Evolutionary conservation across 257 asterid species (phyloP).

Genomic region (Nicotiana otophora): DNA sequence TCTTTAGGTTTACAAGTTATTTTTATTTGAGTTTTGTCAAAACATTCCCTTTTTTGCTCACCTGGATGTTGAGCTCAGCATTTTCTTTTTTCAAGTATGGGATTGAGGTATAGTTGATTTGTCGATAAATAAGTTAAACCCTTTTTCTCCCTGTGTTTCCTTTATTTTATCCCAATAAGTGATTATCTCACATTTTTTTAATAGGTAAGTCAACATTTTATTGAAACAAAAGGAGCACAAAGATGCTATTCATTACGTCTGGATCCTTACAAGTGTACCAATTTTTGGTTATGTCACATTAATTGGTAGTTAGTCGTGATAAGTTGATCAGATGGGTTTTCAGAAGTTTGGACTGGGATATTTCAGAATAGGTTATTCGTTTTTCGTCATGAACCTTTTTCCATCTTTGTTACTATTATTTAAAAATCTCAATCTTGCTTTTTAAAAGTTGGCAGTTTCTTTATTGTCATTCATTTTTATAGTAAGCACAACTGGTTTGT

Average conservation of each 20-base stretch:
- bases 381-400: not conserved
- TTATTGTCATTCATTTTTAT: not conserved
- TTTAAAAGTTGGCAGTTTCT: not conserved
- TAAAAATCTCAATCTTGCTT: not conserved
- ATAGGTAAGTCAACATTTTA: not conserved
- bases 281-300: slow-evolving; percentile 1
- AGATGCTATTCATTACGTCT: not conserved
- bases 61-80: not conserved
- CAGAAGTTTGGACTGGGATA: slow-evolving; percentile 7
- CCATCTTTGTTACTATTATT: not conserved
- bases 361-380: slow-evolving; percentile 2
- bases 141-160: not conserved
- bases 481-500: slow-evolving; percentile 2
- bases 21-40: not conserved
- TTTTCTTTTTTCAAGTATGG: not conserved
- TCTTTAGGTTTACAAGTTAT: not conserved
- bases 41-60: not conserved
- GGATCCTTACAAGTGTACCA: not conserved
- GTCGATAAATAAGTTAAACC: not conserved
- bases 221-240: not conserved
- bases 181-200: not conserved
- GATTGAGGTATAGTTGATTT: not conserved
- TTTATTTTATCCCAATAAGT: not conserved
- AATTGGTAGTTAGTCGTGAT: slow-evolving; percentile 10
- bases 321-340: slow-evolving; percentile 7